These are phyloP conservation scores for Phytopythium aichiense DNA, from an alignment of 352 stramenopile species.

Conservation along the genomic window DNA sequence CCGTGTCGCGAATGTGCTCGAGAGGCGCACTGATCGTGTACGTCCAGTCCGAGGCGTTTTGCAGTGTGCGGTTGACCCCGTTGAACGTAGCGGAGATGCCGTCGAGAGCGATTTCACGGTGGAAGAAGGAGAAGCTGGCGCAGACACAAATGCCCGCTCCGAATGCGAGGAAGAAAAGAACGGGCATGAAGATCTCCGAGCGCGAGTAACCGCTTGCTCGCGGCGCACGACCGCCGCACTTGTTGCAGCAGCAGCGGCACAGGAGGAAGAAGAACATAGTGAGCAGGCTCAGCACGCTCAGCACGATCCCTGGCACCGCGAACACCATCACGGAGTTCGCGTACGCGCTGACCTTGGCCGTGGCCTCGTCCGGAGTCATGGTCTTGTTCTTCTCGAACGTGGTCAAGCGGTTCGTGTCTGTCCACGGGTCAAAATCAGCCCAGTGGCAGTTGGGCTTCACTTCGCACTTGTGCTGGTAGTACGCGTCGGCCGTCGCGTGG, in stretches of 20 bases:
- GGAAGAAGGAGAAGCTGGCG: conserved; percentile 41
- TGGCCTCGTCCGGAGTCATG: conserved; percentile 18
- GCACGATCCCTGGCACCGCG: conserved; percentile 46
- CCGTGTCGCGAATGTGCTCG: conserved; percentile 34
- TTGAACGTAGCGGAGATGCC: conserved; percentile 48
- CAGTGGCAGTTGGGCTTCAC: conserved; percentile 70
- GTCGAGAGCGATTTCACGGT: conserved; percentile 45
- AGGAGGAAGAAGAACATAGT: conserved; percentile 72
- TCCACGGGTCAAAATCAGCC: conserved; percentile 24
- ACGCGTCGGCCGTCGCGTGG: conserved; percentile 17
- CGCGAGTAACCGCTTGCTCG: conserved; percentile 58
- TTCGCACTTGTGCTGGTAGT: conserved; percentile 33
- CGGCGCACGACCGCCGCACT: conserved; percentile 44
- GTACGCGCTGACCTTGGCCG: conserved; percentile 40
- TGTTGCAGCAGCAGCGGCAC: conserved; percentile 72
- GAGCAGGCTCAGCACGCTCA: conserved; percentile 50
- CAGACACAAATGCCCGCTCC: conserved; percentile 37
- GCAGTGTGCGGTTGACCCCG: conserved; percentile 27
- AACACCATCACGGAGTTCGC: conserved; percentile 42
- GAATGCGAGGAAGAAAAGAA: conserved; percentile 67
- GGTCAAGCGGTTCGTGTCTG: conserved; percentile 23
- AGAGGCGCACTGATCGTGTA: conserved; percentile 33
- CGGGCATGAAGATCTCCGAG: conserved; percentile 55
- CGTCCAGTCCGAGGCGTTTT: conserved; percentile 36
- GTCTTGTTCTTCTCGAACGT: conserved; percentile 27